phyloP scores from a whole-genome alignment of 768 basidiomycete species.

The Psilocybe cyanescens region DNA sequence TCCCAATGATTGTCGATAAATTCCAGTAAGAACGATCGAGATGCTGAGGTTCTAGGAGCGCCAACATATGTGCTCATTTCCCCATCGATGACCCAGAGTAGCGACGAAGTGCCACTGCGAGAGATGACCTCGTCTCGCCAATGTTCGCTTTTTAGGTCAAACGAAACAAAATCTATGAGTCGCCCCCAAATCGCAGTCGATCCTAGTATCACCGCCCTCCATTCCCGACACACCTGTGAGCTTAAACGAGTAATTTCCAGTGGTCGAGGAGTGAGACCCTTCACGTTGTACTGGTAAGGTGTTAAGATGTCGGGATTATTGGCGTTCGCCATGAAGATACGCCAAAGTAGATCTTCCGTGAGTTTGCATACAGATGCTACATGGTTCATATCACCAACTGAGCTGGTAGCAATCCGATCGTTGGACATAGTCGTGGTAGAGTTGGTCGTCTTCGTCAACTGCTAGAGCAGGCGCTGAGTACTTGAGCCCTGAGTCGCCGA shows the following conservation, averaged over 20 bases:
- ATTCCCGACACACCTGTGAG: background rate
- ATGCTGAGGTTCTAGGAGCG: background rate
- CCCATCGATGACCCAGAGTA: background rate
- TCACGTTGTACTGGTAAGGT: background rate
- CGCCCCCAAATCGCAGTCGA: background rate
- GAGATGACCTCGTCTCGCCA: background rate
- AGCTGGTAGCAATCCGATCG: background rate
- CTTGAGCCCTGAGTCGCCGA: too few species aligned
- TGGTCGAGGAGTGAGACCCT: background rate
- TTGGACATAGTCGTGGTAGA: too few species aligned
- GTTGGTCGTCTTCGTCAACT: too few species aligned
- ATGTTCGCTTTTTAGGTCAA: background rate
- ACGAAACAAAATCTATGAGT: background rate
- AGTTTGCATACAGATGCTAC: background rate
- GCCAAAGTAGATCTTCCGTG: background rate
- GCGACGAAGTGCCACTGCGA: background rate
- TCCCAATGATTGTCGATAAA: background rate
- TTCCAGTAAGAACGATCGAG: background rate
- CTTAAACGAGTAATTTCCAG: background rate
- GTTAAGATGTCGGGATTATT: background rate
- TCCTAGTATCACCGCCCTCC: background rate
- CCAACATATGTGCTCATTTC: background rate
- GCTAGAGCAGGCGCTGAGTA: too few species aligned
- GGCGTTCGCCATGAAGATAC: background rate
- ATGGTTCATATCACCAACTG: background rate